These are phyloP conservation scores for Vigna mungo DNA, from an alignment of 306 rosid species.

Conservation along the genomic window DNA sequence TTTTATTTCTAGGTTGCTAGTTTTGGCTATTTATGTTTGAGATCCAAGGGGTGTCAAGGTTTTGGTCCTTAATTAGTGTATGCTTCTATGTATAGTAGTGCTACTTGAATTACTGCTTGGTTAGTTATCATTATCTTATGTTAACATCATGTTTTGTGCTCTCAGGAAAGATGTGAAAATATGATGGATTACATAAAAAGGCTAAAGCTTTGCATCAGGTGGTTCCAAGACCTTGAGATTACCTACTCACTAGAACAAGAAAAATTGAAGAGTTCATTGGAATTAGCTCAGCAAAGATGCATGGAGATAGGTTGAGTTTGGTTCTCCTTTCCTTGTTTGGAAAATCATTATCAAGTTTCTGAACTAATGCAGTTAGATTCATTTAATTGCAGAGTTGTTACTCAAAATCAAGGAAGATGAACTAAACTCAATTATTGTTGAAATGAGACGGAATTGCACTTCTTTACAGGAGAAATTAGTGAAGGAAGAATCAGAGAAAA, in stretches of 20 bases:
- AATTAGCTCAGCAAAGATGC: conserved; percentile 71
- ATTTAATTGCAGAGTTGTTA: conserved; percentile 59
- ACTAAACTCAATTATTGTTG: conserved; percentile 72
- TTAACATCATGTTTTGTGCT: conserved; percentile 27
- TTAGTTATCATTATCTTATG: conserved; percentile 1
- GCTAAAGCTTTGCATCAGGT: conserved; percentile 89
- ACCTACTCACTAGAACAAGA: conserved; percentile 86
- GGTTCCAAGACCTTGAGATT: conserved; percentile 95
- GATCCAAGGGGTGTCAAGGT: conserved; percentile 4
- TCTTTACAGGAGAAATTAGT: conserved; percentile 77
- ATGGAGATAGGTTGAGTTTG: conserved; percentile 68
- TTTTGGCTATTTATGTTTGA: conserved; percentile 32
- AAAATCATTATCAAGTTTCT: conserved; percentile 20
- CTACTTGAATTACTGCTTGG: conserved; percentile 20
- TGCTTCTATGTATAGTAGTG: background rate
- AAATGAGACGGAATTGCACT: conserved; percentile 76
- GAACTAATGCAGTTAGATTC: conserved; percentile 33
- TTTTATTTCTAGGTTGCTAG: background rate
- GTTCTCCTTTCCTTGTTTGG: background rate
- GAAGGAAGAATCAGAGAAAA: conserved; percentile 82
- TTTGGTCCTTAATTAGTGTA: conserved; percentile 10
- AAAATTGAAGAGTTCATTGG: conserved; percentile 68
- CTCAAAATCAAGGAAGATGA: conserved; percentile 91
- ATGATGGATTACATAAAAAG: conserved; percentile 89
- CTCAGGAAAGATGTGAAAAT: conserved; percentile 94